phyloP scores from a whole-genome alignment of 177 flowering plant genomes.

The Telopea speciosissima region DNA sequence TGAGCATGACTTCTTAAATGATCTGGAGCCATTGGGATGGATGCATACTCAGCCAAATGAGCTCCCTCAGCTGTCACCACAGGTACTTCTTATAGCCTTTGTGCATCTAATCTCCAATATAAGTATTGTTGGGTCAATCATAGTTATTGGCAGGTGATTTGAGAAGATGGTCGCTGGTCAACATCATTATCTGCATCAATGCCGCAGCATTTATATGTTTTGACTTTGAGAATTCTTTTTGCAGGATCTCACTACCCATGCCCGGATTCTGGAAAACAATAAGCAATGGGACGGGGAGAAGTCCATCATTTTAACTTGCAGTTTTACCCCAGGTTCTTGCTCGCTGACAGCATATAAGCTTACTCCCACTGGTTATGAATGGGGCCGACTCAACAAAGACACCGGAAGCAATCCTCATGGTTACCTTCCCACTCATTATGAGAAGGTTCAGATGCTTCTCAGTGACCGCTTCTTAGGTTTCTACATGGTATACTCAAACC shows the following conservation, averaged over 20 bases:
- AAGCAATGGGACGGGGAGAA: constrained; percentile 99
- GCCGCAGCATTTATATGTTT: neutral
- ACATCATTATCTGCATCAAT: too few species aligned
- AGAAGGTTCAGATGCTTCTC: constrained; percentile 98
- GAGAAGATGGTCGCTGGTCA: too few species aligned
- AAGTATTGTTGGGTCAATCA: neutral
- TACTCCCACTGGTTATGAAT: constrained; percentile 96
- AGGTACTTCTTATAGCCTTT: constrained; percentile 36
- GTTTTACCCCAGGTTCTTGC: constrained; percentile 99
- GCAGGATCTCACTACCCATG: constrained; percentile 90
- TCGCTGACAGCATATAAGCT: constrained; percentile 95
- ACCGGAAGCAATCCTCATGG: constrained; percentile 97
- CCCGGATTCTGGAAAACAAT: constrained; percentile 78
- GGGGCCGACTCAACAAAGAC: constrained; percentile 96
- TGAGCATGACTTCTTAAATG: constrained; percentile 91
- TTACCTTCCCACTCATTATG: constrained; percentile 92
- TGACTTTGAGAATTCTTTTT: constrained; percentile 6
- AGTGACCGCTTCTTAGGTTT: constrained; percentile 98
- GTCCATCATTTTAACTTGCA: constrained; percentile 91
- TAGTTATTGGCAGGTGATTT: too few species aligned
- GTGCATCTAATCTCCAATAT: neutral
- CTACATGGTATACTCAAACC: constrained; percentile 72
- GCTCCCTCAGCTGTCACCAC: constrained; percentile 98
- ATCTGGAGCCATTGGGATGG: constrained; percentile 99
- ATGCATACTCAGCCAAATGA: constrained; percentile 99